A percentile compares a stretch with the other conserved stretches of the same genome.
phyloP scores from a whole-genome alignment of 257 asterid species.

The Forsythia suspensa region DNA sequence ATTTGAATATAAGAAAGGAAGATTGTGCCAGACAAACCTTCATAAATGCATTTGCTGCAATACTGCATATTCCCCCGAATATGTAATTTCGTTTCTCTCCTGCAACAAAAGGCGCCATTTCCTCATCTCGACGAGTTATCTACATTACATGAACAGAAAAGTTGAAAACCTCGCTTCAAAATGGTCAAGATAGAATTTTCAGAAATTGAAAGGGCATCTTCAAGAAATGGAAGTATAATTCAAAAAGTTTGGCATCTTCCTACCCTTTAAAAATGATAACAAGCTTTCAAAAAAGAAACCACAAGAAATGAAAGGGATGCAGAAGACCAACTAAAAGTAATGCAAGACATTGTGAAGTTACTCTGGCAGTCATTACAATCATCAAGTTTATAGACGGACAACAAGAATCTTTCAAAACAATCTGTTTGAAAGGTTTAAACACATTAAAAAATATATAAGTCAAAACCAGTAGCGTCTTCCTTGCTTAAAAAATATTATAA shows the following conservation, averaged over 20 bases:
- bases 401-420: not conserved
- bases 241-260: not conserved
- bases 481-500: not conserved
- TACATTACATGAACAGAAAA: slow-evolving; percentile 32
- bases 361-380: not conserved
- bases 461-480: not conserved
- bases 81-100: slow-evolving; percentile 88
- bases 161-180: slow-evolving; percentile 6
- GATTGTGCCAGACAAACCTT: slow-evolving; percentile 54
- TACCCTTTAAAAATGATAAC: not conserved
- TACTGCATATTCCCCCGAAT: slow-evolving; percentile 87
- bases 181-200: not conserved
- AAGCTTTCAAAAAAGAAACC: not conserved
- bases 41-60: slow-evolving; percentile 78
- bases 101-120: slow-evolving; percentile 81
- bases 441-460: not conserved
- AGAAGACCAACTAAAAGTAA: not conserved
- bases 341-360: not conserved
- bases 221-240: not conserved
- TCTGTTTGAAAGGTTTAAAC: not conserved
- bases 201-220: not conserved
- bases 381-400: not conserved
- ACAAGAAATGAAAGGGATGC: not conserved
- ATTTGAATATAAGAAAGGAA: slow-evolving; percentile 21
- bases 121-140: slow-evolving; percentile 99